Conservation (phyloP, 495 filamentous ascomycete genomes). For the Trichocladium uniseriatum region DNA sequence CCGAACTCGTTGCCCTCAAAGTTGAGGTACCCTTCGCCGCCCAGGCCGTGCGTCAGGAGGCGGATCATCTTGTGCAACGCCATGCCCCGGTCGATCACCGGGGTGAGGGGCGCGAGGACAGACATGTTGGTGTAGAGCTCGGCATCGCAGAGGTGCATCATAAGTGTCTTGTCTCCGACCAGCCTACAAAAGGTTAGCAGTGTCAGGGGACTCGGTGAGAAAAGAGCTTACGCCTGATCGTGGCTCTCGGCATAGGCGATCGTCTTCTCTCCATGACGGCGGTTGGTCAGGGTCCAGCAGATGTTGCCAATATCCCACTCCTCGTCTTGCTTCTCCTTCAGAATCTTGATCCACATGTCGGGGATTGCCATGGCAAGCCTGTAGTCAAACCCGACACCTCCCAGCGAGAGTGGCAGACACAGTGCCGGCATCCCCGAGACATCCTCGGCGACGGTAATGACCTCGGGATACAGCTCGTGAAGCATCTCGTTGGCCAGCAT, state of each 20-base stretch:
- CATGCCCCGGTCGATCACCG: constrained; percentile 85
- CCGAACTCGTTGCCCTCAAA: constrained; percentile 99
- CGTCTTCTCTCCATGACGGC: constrained; percentile 93
- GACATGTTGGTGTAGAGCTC: constrained; percentile 99
- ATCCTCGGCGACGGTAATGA: constrained; percentile 90
- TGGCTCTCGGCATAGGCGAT: constrained; percentile 97
- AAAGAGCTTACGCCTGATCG: constrained; percentile 78
- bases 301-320: constrained; percentile 90
- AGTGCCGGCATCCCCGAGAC: constrained; percentile 97
- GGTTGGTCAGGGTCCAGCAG: constrained; percentile 78
- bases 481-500: constrained; percentile 97
- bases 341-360: constrained; percentile 97
- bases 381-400: constrained; percentile 95
- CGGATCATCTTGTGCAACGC: constrained; percentile 95
- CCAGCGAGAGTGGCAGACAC: constrained; percentile 73
- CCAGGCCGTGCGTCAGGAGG: constrained; percentile 84
- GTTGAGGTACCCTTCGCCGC: constrained; percentile 95
- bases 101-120: constrained; percentile 66
- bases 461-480: constrained; percentile 73
- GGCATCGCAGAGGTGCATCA: constrained; percentile 98
- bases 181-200: constrained; percentile 50
- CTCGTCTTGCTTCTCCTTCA: constrained; percentile 86
- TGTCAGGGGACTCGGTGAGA: not conserved
- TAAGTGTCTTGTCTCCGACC: constrained; percentile 89
- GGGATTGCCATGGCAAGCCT: constrained; percentile 95